Percentiles rank a stretch among this genome's conserved stretches.
Evolutionary conservation across 176 grass and related monocot species (phyloP).

Genomic region (Oryza glumipatula): DNA sequence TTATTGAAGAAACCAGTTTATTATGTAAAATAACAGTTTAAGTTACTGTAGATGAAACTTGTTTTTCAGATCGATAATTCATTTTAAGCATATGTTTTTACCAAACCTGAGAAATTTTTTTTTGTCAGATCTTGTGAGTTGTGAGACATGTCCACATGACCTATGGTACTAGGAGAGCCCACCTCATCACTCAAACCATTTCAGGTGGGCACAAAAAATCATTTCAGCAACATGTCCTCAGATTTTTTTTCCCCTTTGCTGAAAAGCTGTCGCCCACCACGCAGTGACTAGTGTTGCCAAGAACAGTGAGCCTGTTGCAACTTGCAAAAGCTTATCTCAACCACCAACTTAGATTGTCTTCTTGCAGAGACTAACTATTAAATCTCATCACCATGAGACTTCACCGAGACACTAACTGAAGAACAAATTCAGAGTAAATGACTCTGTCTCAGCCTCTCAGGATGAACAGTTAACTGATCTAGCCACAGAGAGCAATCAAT

Average conservation of each 20-base stretch:
- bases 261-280: background rate
- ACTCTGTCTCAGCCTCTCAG: background rate
- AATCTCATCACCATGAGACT: background rate
- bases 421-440: conserved; percentile 1
- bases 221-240: background rate
- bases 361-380: background rate
- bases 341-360: background rate
- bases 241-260: background rate
- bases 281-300: background rate
- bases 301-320: background rate
- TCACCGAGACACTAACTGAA: background rate
- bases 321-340: background rate
- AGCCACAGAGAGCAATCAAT: background rate
- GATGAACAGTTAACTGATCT: background rate
- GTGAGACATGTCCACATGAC: background rate
- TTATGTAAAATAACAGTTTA: too few relatives aligned
- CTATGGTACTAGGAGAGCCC: background rate
- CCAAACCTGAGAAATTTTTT: background rate
- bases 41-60: background rate
- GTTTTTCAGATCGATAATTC: background rate
- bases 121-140: conserved; percentile 1
- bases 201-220: background rate
- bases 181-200: conserved; percentile 5
- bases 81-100: background rate
- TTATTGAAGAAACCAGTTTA: too few relatives aligned